Percentiles rank a stretch among this genome's conserved stretches.
Conservation (phyloP, 768 basidiomycete genomes). For the Udeniomyces megalosporus region DNA sequence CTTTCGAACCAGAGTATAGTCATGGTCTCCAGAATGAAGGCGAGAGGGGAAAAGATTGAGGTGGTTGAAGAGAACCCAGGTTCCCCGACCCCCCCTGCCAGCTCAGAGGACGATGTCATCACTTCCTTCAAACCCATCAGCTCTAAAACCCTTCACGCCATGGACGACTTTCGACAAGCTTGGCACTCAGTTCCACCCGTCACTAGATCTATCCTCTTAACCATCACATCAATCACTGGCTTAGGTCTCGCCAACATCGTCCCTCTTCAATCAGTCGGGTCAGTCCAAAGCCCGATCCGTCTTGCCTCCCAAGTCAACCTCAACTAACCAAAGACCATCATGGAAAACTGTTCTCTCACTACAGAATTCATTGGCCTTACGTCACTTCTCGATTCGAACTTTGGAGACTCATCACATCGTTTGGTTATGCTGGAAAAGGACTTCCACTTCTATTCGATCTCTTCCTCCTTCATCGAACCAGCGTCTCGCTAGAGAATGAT, state of each 20-base stretch:
- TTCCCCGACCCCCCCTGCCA: too few relatives aligned
- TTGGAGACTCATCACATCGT: conserved; percentile 8
- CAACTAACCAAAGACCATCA: not conserved
- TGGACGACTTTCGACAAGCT: not conserved
- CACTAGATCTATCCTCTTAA: not conserved
- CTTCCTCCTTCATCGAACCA: conserved; percentile 11
- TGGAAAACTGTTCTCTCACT: not conserved
- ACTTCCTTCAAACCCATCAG: too few relatives aligned
- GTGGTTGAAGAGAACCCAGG: too few relatives aligned
- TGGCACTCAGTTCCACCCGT: not conserved
- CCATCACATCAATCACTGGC: not conserved
- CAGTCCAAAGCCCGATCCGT: not conserved
- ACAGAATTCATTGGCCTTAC: not conserved
- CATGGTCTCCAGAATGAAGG: too few relatives aligned
- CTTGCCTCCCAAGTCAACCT: not conserved
- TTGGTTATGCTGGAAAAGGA: conserved; percentile 6
- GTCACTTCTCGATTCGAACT: not conserved
- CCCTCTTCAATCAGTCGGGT: not conserved
- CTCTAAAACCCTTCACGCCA: too few relatives aligned
- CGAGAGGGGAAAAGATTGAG: too few relatives aligned
- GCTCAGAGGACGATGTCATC: too few relatives aligned
- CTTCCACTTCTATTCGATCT: conserved; percentile 12
- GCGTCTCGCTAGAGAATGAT: conserved; percentile 2
- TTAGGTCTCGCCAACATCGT: not conserved
- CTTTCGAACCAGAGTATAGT: too few relatives aligned